A percentile compares a stretch with the other conserved stretches of the same genome.
phyloP scores from a whole-genome alignment of 768 basidiomycete genomes.

The Rhizopogon vinicolor region DNA sequence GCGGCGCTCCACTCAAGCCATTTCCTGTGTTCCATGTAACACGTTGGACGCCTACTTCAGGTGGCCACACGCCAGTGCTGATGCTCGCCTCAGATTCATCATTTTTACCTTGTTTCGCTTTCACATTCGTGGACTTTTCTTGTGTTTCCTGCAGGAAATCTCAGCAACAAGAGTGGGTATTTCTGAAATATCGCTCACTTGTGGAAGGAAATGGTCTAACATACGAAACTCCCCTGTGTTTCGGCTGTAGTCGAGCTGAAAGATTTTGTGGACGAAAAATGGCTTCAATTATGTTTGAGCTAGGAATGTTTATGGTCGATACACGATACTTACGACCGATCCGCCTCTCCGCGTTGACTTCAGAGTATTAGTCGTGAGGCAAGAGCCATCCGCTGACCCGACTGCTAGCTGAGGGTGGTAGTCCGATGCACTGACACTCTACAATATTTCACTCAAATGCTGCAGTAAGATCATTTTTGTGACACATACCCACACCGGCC shows the following conservation, averaged over 20 bases:
- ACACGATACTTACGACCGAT: conserved; percentile 49
- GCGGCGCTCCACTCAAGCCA: conserved; percentile 51
- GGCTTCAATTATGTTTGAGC: conserved; percentile 39
- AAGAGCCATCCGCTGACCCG: conserved; percentile 80
- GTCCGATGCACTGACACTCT: conserved; percentile 76
- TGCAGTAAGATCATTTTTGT: neutral
- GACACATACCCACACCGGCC: conserved; percentile 77
- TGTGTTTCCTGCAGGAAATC: conserved; percentile 39
- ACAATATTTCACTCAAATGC: neutral
- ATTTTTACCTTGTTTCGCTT: conserved; percentile 26
- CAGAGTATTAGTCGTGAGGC: conserved; percentile 68
- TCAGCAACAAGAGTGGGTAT: neutral
- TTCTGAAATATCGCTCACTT: conserved; percentile 35
- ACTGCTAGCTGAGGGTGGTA: conserved; percentile 84
- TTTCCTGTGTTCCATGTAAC: conserved; percentile 79
- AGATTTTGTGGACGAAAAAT: conserved; percentile 75
- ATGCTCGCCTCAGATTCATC: conserved; percentile 18
- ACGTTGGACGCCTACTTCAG: conserved; percentile 71
- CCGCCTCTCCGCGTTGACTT: conserved; percentile 67
- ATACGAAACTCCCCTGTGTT: conserved; percentile 74
- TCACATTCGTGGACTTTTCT: conserved; percentile 30
- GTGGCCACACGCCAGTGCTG: conserved; percentile 72
- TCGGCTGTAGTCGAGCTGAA: conserved; percentile 84
- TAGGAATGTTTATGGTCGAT: neutral
- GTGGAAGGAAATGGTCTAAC: conserved; percentile 82